Conservation (phyloP, 2,329 filamentous ascomycete species). For the Calonectria naviculata region DNA sequence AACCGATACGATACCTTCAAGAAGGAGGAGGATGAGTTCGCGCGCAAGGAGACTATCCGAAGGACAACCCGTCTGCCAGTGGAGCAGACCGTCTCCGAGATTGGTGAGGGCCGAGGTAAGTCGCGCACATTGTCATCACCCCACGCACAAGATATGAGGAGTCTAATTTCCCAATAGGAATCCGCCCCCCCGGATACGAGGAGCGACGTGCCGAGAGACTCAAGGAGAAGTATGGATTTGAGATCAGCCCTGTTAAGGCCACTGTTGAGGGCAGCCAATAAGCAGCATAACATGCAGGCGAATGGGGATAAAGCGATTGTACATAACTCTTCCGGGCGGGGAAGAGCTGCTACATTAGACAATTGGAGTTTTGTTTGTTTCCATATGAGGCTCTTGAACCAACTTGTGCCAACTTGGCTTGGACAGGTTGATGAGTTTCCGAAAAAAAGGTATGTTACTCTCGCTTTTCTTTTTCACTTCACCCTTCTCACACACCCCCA, state of each 20-base stretch:
- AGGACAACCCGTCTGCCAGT: constrained; percentile 79
- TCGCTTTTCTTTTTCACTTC: constrained; percentile 2
- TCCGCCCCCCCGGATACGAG: constrained; percentile 84
- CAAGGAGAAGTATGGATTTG: constrained; percentile 88
- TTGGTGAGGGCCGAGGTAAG: constrained; percentile 90
- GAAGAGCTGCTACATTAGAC: constrained; percentile 52
- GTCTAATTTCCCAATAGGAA: constrained; percentile 64
- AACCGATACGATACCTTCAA: constrained; percentile 65
- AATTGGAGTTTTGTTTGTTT: constrained; percentile 52
- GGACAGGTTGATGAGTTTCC: constrained; percentile 18
- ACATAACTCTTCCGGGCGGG: constrained; percentile 50
- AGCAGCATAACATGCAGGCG: constrained; percentile 36
- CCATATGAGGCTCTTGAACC: constrained; percentile 35
- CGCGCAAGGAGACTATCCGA: constrained; percentile 79
- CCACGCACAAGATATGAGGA: constrained; percentile 9
- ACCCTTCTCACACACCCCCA: not conserved
- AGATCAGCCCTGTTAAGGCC: constrained; percentile 76
- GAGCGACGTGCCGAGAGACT: constrained; percentile 85
- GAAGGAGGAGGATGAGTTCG: constrained; percentile 75
- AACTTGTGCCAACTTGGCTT: constrained; percentile 36
- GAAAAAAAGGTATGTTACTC: constrained; percentile 38
- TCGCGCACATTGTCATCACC: constrained; percentile 20
- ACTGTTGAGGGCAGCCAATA: constrained; percentile 57
- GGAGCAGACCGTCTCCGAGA: constrained; percentile 82
- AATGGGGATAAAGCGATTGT: constrained; percentile 45